phyloP scores from a whole-genome alignment of 805 yeast genomes.

The Brettanomyces custersianus region DNA sequence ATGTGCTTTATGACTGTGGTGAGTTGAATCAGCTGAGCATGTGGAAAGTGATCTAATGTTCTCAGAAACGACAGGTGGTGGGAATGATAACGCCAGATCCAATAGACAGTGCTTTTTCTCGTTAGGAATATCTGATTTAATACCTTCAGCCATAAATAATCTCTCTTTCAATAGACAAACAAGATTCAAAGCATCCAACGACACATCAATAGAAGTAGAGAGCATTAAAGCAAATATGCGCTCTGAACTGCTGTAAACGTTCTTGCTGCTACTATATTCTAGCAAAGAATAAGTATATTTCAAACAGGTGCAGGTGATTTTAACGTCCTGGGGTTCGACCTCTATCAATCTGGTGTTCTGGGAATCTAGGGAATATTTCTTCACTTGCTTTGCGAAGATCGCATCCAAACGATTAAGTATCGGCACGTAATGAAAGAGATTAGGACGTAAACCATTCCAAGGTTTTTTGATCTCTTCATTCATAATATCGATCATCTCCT shows the following conservation, averaged over 20 bases:
- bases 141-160: constrained; percentile 36
- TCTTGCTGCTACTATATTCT: constrained; percentile 60
- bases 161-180: constrained; percentile 52
- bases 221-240: constrained; percentile 49
- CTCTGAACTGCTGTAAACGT: constrained; percentile 59
- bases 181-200: constrained; percentile 46
- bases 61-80: constrained; percentile 26
- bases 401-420: constrained; percentile 70
- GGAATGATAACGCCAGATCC: constrained; percentile 36
- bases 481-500: constrained; percentile 14
- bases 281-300: constrained; percentile 55
- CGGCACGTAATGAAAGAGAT: constrained; percentile 68
- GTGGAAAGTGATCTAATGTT: neutral
- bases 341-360: constrained; percentile 37
- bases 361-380: constrained; percentile 42
- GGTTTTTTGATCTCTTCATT: constrained; percentile 13
- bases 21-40: neutral
- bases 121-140: constrained; percentile 36
- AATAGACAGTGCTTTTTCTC: constrained; percentile 37
- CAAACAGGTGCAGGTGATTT: constrained; percentile 40
- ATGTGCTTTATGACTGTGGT: neutral
- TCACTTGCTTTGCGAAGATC: constrained; percentile 45
- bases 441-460: constrained; percentile 29
- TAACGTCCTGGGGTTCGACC: constrained; percentile 38
- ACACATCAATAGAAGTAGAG: constrained; percentile 50